A percentile compares a stretch with the other conserved stretches of the same genome.
Evolutionary conservation across 1,284 basidiomycete genomes (phyloP).

Genomic region (Somion occarium): DNA sequence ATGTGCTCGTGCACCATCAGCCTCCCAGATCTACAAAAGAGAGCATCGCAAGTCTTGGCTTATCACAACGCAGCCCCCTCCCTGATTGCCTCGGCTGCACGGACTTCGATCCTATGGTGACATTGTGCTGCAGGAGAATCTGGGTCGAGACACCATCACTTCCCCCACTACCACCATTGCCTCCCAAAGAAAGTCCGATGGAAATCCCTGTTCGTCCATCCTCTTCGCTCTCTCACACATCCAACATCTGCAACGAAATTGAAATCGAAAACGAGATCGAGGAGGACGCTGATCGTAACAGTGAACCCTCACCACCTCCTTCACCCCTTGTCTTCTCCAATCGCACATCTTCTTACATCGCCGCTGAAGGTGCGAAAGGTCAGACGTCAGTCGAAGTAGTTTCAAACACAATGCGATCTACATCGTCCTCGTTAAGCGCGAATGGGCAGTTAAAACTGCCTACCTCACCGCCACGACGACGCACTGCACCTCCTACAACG

Average conservation of each 20-base stretch:
- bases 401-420: background rate
- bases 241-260: background rate
- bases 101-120: conserved; percentile 1
- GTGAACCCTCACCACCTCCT: conserved; percentile 3
- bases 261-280: background rate
- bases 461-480: background rate
- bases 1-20: background rate
- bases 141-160: conserved; percentile 6
- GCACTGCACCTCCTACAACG: background rate
- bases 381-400: background rate
- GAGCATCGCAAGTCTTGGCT: conserved; percentile 7
- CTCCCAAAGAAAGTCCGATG: background rate
- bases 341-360: conserved; percentile 4
- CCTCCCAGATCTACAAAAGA: conserved; percentile 9
- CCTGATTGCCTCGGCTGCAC: background rate
- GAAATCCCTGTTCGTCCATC: background rate
- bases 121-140: background rate
- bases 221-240: background rate
- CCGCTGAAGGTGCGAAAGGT: background rate
- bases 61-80: background rate
- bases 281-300: background rate
- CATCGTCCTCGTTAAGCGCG: background rate
- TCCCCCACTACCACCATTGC: conserved; percentile 6
- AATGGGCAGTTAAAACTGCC: background rate
- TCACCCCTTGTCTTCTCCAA: conserved; percentile 7